Conservation (phyloP, 2,329 filamentous ascomycete genomes). For the Aspergillus neotritici region DNA sequence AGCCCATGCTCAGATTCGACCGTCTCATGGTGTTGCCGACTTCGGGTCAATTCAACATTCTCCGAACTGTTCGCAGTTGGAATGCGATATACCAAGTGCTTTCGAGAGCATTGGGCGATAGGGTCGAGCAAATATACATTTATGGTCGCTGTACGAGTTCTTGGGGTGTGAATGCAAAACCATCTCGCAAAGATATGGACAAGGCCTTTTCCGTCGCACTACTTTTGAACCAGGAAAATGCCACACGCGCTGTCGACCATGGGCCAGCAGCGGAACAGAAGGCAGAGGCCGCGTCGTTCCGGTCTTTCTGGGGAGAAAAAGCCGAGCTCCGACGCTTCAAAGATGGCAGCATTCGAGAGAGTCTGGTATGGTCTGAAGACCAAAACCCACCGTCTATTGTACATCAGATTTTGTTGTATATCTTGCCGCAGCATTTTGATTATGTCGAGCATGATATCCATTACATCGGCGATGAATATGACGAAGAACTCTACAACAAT, state of each 20-base stretch:
- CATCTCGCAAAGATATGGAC: constrained; percentile 24
- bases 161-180: constrained; percentile 47
- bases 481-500: constrained; percentile 28
- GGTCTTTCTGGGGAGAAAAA: constrained; percentile 91
- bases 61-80: constrained; percentile 26
- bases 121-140: constrained; percentile 64
- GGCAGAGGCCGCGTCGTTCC: constrained; percentile 72
- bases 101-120: constrained; percentile 66
- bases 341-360: constrained; percentile 89
- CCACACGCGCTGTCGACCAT: constrained; percentile 73
- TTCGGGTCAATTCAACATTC: constrained; percentile 21
- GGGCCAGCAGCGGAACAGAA: constrained; percentile 83
- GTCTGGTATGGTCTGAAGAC: constrained; percentile 72
- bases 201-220: constrained; percentile 57
- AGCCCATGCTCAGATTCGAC: constrained; percentile 52
- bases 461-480: constrained; percentile 49
- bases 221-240: constrained; percentile 65
- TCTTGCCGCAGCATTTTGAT: constrained; percentile 64
- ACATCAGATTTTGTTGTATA: constrained; percentile 71
- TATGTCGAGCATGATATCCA: constrained; percentile 50
- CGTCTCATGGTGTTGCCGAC: constrained; percentile 39
- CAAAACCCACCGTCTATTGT: constrained; percentile 59
- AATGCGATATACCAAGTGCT: constrained; percentile 57
- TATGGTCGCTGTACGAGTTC: constrained; percentile 34
- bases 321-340: constrained; percentile 90